Base-by-base conservation (phyloP, 2,329 filamentous ascomycete genomes). In the Aureobasidium sp. region DNA sequence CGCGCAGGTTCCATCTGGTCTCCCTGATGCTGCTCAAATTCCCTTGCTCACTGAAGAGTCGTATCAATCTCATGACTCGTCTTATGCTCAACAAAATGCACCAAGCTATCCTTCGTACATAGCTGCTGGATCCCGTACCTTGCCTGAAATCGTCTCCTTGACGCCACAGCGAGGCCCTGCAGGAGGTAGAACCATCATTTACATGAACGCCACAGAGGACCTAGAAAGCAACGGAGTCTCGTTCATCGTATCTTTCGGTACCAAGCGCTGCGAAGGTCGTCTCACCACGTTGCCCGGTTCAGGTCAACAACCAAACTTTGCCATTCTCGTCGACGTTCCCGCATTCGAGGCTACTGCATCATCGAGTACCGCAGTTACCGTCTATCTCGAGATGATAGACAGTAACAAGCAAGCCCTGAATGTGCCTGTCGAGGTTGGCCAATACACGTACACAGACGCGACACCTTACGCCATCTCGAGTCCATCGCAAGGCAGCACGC, bases 201-300 rank as follows among this genome's bases (percentile, higher is more conserved):
- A 89, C 70, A 82, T 95, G 31, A 84, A 86, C 57, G 87, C 88
- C 45, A 81, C 86, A 62, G 89, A 89, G 75, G 87, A 95, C 69
- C 75, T 95, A 62, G 61, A 81, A 85, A 72, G 81, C 79, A 58
- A 38, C 43, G 55, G 55, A 45, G 53, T 42, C 40, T 33, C 80
- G 79, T 85, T 89, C 68, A 86, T 77, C 64, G 74, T 96, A 59
- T 81, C 86, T 49, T 95, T 96, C 73, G 90, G 90, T n/a, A 80
- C 82, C n/a, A 84, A 88, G 67, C 85, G 86, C 71, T 87, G 85
- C 72, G 79, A 83, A 59, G 85, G 85, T 61, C 81, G 85, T 60
- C 78, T 91, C 25, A 80, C 83, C 47, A 86, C 86, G 69, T 70
- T 78, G 75, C 77, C 75, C 76, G 70, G 79, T 74, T 66, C 83